phyloP scores from a whole-genome alignment of 139 green algal genomes.

The Chloropicon primus region DNA sequence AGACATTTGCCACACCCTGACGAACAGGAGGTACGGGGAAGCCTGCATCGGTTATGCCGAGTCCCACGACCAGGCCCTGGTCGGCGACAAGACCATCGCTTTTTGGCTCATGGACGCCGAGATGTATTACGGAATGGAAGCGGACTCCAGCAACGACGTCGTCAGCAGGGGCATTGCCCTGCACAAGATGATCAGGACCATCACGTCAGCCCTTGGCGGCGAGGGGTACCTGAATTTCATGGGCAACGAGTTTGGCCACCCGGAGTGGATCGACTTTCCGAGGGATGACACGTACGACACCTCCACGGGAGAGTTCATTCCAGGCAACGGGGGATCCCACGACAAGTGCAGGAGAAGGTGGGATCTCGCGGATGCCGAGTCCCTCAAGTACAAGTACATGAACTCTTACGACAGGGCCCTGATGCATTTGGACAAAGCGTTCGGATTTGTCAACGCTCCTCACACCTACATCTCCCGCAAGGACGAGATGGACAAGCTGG shows the following conservation, averaged over 20 bases:
- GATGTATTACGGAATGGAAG: conserved; percentile 73
- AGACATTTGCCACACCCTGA: conserved; percentile 71
- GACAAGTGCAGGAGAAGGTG: conserved; percentile 86
- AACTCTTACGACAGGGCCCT: conserved; percentile 65
- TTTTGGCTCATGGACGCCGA: conserved; percentile 97
- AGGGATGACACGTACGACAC: conserved; percentile 64
- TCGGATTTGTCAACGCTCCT: conserved; percentile 61
- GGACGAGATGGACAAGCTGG: conserved; percentile 7
- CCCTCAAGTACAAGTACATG: conserved; percentile 89
- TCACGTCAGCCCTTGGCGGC: conserved; percentile 85
- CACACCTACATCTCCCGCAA: conserved; percentile 30
- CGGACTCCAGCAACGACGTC: conserved; percentile 12
- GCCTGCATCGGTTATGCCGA: conserved; percentile 82
- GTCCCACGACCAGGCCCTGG: conserved; percentile 76
- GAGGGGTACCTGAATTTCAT: conserved; percentile 91
- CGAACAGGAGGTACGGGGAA: conserved; percentile 55
- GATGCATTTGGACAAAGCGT: conserved; percentile 64
- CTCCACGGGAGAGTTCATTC: conserved; percentile 67
- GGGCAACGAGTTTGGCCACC: conserved; percentile 50
- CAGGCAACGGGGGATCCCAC: conserved; percentile 77
- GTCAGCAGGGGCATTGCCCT: conserved; percentile 63
- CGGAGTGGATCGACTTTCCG: conserved; percentile 14
- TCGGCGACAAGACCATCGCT: conserved; percentile 96
- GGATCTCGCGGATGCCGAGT: conserved; percentile 65
- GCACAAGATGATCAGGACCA: conserved; percentile 91